phyloP scores from a whole-genome alignment of 305 asterid genomes.

The Fraxinus floribunda region DNA sequence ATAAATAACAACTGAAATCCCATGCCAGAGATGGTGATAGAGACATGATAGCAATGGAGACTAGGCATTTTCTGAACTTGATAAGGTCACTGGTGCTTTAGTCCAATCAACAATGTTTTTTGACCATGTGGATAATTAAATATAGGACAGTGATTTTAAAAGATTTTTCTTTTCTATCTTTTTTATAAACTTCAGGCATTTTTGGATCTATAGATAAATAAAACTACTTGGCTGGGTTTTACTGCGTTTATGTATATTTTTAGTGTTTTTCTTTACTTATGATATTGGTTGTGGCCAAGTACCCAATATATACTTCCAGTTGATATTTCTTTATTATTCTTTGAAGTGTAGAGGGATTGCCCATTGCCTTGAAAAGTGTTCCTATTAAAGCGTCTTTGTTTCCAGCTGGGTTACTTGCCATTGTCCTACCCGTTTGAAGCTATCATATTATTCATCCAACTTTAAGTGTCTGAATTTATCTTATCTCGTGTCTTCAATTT shows the following conservation, averaged over 20 bases:
- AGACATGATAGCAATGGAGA: neutral
- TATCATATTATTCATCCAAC: constrained; percentile 1
- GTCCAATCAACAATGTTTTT: neutral
- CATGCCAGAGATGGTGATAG: neutral
- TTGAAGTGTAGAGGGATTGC: neutral
- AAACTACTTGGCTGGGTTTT: neutral
- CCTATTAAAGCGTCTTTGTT: neutral
- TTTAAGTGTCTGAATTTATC: constrained; percentile 18
- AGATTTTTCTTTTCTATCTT: neutral
- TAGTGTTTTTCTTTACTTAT: neutral
- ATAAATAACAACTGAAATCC: neutral
- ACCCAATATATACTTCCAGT: neutral
- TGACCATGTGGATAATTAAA: neutral
- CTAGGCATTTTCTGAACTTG: neutral
- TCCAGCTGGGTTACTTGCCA: neutral
- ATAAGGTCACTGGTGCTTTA: neutral
- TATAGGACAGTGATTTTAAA: neutral
- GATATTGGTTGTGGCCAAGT: neutral
- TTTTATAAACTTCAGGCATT: neutral
- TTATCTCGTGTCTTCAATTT: constrained; percentile 5
- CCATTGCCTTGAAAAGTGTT: neutral
- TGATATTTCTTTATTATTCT: neutral
- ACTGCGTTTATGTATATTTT: neutral
- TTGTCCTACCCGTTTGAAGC: neutral
- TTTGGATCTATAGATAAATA: neutral